Evolutionary conservation across 148 eudicot species (phyloP).

Genomic region (Rhododendron mucronatum): DNA sequence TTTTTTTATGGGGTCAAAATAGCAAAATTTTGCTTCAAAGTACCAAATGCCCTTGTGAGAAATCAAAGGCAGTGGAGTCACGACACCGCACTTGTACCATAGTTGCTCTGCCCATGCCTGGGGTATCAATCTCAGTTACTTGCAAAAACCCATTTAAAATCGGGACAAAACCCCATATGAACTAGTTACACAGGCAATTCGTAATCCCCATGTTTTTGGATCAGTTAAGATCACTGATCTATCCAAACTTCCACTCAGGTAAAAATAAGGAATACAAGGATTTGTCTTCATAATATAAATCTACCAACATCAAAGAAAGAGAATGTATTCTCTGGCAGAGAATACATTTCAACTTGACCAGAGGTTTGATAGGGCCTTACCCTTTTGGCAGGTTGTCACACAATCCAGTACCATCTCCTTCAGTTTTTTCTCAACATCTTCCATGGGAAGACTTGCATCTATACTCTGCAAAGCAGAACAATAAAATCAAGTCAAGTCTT

Average conservation of each 20-base stretch:
- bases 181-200: background rate
- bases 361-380: constrained; percentile 17
- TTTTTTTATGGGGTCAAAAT: too few relatives aligned
- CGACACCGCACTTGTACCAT: too few relatives aligned
- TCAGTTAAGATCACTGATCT: background rate
- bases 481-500: background rate
- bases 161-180: background rate
- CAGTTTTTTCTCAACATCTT: constrained; percentile 73
- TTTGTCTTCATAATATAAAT: background rate
- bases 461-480: constrained; percentile 37
- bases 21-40: too few relatives aligned
- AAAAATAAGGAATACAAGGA: background rate
- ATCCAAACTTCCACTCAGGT: background rate
- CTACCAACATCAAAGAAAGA: background rate
- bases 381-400: constrained; percentile 24
- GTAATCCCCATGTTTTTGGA: background rate
- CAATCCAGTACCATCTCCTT: constrained; percentile 43
- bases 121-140: background rate
- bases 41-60: too few relatives aligned
- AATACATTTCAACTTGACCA: constrained; percentile 6
- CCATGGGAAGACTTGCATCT: constrained; percentile 67
- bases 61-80: too few relatives aligned
- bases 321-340: background rate
- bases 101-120: too few relatives aligned
- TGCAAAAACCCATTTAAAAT: background rate